phyloP scores from a whole-genome alignment of 176 grass and related monocot genomes.

The Cenchrus purpureus region DNA sequence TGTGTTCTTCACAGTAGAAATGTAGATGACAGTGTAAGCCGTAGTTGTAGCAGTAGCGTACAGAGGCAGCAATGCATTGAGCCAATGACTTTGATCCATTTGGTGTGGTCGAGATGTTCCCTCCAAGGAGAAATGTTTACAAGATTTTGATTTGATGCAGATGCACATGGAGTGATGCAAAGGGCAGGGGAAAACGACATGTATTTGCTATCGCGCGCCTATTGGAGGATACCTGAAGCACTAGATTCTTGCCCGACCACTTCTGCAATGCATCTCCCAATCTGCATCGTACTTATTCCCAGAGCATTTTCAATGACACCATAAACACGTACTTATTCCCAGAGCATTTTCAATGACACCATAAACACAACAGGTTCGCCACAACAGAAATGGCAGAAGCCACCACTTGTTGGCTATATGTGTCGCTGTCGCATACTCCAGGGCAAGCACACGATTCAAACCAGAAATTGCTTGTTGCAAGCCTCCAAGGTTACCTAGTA shows the following conservation, averaged over 20 bases:
- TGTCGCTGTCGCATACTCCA: conserved; percentile 23
- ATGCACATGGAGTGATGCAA: background rate
- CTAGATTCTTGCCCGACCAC: background rate
- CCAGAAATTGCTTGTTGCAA: background rate
- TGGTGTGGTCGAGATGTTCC: background rate
- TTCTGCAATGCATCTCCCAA: background rate
- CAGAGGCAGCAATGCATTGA: background rate
- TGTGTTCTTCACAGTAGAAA: conserved; percentile 41
- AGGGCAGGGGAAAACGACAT: background rate
- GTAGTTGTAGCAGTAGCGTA: background rate
- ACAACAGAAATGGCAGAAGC: background rate
- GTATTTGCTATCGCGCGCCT: background rate
- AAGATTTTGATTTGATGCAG: background rate
- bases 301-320: background rate
- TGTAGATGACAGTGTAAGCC: background rate
- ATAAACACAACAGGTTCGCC: background rate
- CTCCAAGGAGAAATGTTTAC: background rate
- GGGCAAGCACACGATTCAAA: conserved; percentile 5
- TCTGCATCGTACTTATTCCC: background rate
- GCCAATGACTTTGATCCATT: background rate
- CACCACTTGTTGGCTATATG: background rate
- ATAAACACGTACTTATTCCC: background rate
- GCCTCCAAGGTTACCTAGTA: conserved; percentile 13
- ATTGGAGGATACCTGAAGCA: conserved; percentile 14
- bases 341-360: background rate